These are phyloP conservation scores for Schwanniomyces vanrijiae DNA, from an alignment of 805 yeast genomes.

Conservation along the genomic window DNA sequence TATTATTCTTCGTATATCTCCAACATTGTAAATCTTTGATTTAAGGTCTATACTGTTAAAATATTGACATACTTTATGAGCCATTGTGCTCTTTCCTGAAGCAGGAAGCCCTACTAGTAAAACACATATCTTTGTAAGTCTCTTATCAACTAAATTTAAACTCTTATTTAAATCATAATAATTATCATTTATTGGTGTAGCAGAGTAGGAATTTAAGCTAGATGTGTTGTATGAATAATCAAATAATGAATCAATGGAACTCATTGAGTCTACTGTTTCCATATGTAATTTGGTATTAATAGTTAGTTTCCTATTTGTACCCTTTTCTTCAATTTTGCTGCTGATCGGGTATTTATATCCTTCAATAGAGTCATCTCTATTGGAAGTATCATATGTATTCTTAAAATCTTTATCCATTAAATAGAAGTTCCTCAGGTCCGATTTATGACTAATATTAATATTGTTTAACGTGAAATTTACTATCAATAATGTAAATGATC, in stretches of 20 bases:
- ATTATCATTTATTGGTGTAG: slow-evolving; percentile 8
- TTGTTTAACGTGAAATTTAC: not conserved
- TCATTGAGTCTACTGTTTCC: slow-evolving; percentile 8
- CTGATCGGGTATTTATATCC: not conserved
- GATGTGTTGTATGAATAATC: slow-evolving; percentile 10
- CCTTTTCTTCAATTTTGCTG: not conserved
- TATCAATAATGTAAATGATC: not conserved
- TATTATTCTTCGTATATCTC: slow-evolving; percentile 46
- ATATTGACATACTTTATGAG: slow-evolving; percentile 29
- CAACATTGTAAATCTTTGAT: slow-evolving; percentile 48
- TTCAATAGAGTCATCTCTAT: not conserved
- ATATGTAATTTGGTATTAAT: not conserved
- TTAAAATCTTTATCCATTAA: not conserved
- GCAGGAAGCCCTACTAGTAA: slow-evolving; percentile 44
- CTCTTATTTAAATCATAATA: slow-evolving; percentile 1
- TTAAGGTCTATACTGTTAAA: slow-evolving; percentile 26
- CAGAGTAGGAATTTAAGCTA: slow-evolving; percentile 1
- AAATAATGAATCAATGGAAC: slow-evolving; percentile 31
- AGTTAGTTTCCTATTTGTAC: not conserved
- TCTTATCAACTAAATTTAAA: not conserved
- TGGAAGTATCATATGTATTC: not conserved
- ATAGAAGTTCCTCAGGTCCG: not conserved
- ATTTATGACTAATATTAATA: not conserved
- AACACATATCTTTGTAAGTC: slow-evolving; percentile 6
- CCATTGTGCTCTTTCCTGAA: slow-evolving; percentile 39